phyloP scores from a whole-genome alignment of 495 filamentous ascomycete genomes.

The Aspergillus sclerotioniger region DNA sequence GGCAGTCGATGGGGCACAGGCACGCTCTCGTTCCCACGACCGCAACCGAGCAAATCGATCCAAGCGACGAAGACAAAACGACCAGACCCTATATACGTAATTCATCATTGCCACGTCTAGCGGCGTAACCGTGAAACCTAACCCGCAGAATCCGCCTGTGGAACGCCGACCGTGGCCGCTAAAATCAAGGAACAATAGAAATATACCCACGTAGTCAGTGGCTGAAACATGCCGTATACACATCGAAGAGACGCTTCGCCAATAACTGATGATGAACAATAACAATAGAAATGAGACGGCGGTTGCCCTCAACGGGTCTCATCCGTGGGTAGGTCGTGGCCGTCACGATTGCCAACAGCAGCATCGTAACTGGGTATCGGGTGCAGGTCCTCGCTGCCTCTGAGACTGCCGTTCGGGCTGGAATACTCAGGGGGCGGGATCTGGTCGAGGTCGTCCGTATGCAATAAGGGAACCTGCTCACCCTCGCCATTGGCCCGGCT shows the following conservation, averaged over 20 bases:
- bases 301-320: constrained; percentile 5
- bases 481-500: constrained; percentile 51
- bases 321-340: constrained; percentile 10
- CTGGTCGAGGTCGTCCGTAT: constrained; percentile 32
- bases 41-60: constrained; percentile 2
- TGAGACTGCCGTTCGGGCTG: constrained; percentile 60
- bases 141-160: constrained; percentile 16
- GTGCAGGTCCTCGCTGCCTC: constrained; percentile 49
- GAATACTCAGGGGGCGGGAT: constrained; percentile 69
- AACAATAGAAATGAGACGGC: constrained; percentile 1
- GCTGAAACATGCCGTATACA: constrained; percentile 16
- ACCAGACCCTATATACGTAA: constrained; percentile 25
- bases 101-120: constrained; percentile 14
- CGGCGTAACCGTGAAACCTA: constrained; percentile 17
- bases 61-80: constrained; percentile 8
- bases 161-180: constrained; percentile 35
- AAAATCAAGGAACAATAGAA: constrained; percentile 22
- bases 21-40: neutral
- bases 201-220: constrained; percentile 15
- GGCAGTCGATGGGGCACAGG: no score
- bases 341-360: constrained; percentile 44
- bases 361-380: constrained; percentile 65
- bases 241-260: constrained; percentile 1
- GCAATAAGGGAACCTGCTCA: constrained; percentile 34
- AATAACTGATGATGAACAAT: constrained; percentile 3